Evolutionary conservation across 805 yeast species (phyloP), one percentile per base, ranked within the genome.

Genomic region (Soucietia sequanensis): DNA sequence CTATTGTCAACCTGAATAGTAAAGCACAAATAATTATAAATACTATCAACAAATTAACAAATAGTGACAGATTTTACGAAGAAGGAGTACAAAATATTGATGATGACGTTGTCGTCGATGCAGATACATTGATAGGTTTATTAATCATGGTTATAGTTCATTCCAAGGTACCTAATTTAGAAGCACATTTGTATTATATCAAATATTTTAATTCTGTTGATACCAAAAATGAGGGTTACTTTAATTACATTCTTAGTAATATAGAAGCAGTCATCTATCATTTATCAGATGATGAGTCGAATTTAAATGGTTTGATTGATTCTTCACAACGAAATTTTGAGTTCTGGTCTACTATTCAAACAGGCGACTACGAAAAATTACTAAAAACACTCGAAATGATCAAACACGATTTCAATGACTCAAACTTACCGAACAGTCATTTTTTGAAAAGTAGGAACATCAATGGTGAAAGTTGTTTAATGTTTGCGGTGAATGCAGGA

Each of bases 171-270:
- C 65, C 65, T 3, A 60, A 80, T 46, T 52, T 88, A 17, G 81
- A 77, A 43, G 72, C 76, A 2, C 89, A 84, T 44, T 52, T 90
- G 8, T 69, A 62, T 30, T 88, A 86, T 52, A 71, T 89, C 32
- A 77, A 78, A 41, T 64, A 71, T 25, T 87, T 83, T 49, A 71
- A 81, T 15, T 62, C 62, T 2, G 43, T 50, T 0, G 57, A 56
- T 25, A 31, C 30, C 30, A 24, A 51, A 3, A 46, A 50, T n/a
- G 68, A 68, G 25, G 96, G 96, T 0, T 65, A 76, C 16, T 56
- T 75, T 20, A 95, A 86, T 8, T 91, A 91, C 54, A 81, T 89
- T 1, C 45, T 88, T 10, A 82, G 95, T 29, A 87, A 95, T 5
- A 65, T 89, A 28, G 95, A 89, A 47, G 95, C 89, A 0, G 95